Evolutionary conservation across 1,284 basidiomycete genomes (phyloP), one percentile per base, ranked within the genome.

Genomic region (Rhodotorula sp.): DNA sequence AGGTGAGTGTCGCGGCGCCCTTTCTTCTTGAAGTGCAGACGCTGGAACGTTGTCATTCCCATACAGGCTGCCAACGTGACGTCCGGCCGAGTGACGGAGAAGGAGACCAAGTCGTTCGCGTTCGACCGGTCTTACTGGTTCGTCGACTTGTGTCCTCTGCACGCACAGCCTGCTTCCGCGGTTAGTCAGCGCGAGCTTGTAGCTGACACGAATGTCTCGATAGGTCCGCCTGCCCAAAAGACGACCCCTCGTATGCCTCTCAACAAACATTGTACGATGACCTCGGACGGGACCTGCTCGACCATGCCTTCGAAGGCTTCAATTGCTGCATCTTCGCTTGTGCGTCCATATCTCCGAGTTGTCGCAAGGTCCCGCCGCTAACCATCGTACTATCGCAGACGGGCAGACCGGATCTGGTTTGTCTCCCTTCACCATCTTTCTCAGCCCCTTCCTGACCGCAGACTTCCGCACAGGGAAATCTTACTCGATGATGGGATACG

Each of bases 311-410:
- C 82, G 84, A 90, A 59, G 96, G 95, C 32, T 99, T 97, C 83
- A 98, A 99, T 84, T 92, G 94, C 64, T 95, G 92, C 85, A 95
- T 96, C 81, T 85, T 97, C 80, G 93, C 94, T 81, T 95, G 92
- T 96, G 82, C 85, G 93, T 89, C 27, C 4, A n/a, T n/a, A n/a
- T n/a, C n/a, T n/a, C n/a, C n/a, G n/a, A n/a, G n/a, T n/a, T n/a
- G n/a, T n/a, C n/a, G n/a, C n/a, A n/a, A n/a, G n/a, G n/a, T n/a
- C n/a, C n/a, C n/a, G n/a, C n/a, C 30, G 46, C 30, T 4, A 27
- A 22, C 34, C 27, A 4, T 29, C 6, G 1, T n/a, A 34, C n/a
- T 47, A 11, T 36, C 34, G 22, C 9, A 74, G 67, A 76, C 49
- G 77, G 77, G 19, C 77, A 78, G 51, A 78, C 77, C 2, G 77